Evolutionary conservation across 2,329 filamentous ascomycete species (phyloP), one percentile per base, ranked within the genome.

Genomic region (Clonostachys solani): DNA sequence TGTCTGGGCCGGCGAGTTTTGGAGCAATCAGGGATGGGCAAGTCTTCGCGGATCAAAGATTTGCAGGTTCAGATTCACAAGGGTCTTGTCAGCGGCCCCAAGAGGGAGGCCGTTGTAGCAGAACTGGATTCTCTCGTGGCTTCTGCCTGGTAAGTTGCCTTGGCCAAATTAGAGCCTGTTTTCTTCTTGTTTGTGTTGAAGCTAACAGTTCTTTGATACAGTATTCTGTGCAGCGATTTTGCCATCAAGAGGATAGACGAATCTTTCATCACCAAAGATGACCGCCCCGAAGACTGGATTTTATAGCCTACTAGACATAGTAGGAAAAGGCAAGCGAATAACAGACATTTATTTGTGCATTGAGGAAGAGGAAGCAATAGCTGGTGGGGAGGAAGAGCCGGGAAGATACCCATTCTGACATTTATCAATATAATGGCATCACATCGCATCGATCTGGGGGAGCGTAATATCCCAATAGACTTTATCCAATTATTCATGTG

Each of bases 191-290:
- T 23, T 16, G 35, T 33, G 19, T 19, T 8, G 12, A 33, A 44
- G 47, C 59, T 64, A 52, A 62, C 49, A 23, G 56, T 40, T 47
- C 12, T 56, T 38, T 44, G 17, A 29, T 42, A 29, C 56, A 94
- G 92, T 74, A 91, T 97, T 47, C 72, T 99, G 17, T 99, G 94
- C 66, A 92, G 91, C 61, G 94, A 99, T 54, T 83, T 95, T 68
- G 94, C 92, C 4, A 95, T 99, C 60, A 95, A 92, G 72, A 81
- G 88, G 59, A 89, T 99, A 49, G 90, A 96, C 58, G 90, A 96
- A 70, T 92, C 94, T 1, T 97, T 99, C 62, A 81, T 97, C 48
- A 80, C 78, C 35, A 71, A 77, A 5, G 76, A 78, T 18, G 92
- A 96, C 58, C 80, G 92, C 62, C 72, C 73, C 52, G 81, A 84